Percentiles rank a stretch among this genome's conserved stretches.
Evolutionary conservation across 208 protist genomes (phyloP).

Genomic region (Herpetomonas tarakana): DNA sequence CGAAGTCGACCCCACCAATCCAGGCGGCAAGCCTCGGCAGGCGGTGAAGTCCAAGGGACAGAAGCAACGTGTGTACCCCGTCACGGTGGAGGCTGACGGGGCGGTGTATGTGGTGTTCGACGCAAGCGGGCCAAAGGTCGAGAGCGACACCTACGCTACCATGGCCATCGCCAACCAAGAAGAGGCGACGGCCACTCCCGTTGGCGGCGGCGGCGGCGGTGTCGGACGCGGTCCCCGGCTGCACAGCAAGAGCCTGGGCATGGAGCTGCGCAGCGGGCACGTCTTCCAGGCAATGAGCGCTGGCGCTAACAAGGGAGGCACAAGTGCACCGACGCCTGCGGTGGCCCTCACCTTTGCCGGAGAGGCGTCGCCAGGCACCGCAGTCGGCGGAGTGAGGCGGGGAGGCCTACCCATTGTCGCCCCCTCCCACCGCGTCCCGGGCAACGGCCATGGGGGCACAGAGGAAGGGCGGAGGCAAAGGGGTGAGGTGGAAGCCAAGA

Average conservation of each 20-base stretch:
- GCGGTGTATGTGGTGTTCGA: constrained; percentile 72
- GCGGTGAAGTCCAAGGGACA: constrained; percentile 72
- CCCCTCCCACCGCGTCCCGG: no score
- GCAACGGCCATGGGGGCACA: no score
- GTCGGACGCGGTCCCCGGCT: constrained; percentile 14
- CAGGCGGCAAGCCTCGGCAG: constrained; percentile 26
- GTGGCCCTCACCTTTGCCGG: neutral
- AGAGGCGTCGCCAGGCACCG: neutral
- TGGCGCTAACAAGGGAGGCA: neutral
- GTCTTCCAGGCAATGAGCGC: constrained; percentile 35
- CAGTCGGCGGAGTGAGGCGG: no score
- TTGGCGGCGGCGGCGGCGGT: constrained; percentile 18
- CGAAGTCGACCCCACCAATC: constrained; percentile 20
- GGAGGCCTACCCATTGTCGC: neutral
- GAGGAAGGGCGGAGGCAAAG: no score
- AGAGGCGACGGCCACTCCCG: constrained; percentile 26
- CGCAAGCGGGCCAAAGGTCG: constrained; percentile 33
- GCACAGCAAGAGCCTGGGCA: constrained; percentile 31
- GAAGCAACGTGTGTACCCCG: constrained; percentile 81
- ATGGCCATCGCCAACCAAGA: constrained; percentile 74
- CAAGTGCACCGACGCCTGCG: no score
- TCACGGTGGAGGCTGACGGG: constrained; percentile 51
- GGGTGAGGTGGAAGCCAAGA: neutral
- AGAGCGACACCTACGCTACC: constrained; percentile 77
- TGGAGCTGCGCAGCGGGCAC: constrained; percentile 47